Percentiles rank a stretch among this genome's conserved stretches.
These are phyloP conservation scores for Raddia distichophylla DNA, from an alignment of 176 grass and related monocot genomes.

Conservation along the genomic window DNA sequence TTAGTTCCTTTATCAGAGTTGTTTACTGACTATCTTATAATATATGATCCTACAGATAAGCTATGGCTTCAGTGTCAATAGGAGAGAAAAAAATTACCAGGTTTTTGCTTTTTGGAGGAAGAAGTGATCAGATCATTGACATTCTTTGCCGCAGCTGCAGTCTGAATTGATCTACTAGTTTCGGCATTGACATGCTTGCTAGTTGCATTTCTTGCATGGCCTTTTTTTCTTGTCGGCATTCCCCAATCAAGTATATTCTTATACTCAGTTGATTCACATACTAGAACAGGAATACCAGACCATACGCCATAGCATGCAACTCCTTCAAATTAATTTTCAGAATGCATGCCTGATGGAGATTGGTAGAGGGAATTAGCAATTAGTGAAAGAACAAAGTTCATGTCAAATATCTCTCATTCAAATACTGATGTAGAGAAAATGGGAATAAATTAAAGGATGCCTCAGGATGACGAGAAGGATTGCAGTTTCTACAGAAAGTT, in stretches of 20 bases:
- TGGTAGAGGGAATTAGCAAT: slow-evolving; percentile 12
- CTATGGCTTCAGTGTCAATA: not conserved
- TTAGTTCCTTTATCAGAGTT: not conserved
- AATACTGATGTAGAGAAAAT: not conserved
- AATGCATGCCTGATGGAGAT: not conserved
- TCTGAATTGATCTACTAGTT: slow-evolving; percentile 45
- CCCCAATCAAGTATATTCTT: slow-evolving; percentile 37
- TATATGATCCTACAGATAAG: not conserved
- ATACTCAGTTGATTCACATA: slow-evolving; percentile 1
- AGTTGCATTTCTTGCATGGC: slow-evolving; percentile 57
- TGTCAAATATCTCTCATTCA: not conserved
- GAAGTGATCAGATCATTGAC: slow-evolving; percentile 89
- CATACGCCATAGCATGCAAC: not conserved
- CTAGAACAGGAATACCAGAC: not conserved
- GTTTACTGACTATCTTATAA: not conserved
- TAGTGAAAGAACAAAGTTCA: not conserved
- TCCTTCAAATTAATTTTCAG: not conserved
- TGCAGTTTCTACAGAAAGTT: not conserved
- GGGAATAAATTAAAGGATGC: not conserved
- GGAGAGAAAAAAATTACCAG: slow-evolving; percentile 41
- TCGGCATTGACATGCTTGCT: slow-evolving; percentile 48
- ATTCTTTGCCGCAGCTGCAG: slow-evolving; percentile 69
- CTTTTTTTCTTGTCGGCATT: slow-evolving; percentile 86
- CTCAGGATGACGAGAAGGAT: not conserved
- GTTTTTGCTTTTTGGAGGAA: slow-evolving; percentile 79